Evolutionary conservation across 164 flowering plant species (phyloP).

Genomic region (Aristolochia contorta): DNA sequence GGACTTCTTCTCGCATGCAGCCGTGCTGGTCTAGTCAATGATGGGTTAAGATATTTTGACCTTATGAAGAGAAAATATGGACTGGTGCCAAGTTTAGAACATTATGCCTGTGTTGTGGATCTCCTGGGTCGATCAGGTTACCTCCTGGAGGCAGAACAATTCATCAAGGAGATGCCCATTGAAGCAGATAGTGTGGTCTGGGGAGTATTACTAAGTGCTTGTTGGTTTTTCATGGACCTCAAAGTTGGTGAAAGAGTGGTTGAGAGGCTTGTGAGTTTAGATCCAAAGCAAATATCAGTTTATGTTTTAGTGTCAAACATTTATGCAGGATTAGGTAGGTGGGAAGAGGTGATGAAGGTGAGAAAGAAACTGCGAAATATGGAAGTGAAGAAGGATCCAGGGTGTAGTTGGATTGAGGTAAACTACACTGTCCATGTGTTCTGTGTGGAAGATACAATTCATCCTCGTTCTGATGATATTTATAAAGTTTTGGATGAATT

Average conservation of each 20-base stretch:
- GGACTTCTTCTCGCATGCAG: conserved; percentile 59
- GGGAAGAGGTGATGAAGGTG: conserved; percentile 41
- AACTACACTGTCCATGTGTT: conserved; percentile 39
- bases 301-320: conserved; percentile 59
- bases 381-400: conserved; percentile 58
- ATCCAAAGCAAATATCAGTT: conserved; percentile 29
- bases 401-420: conserved; percentile 64
- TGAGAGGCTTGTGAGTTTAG: conserved; percentile 34
- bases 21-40: conserved; percentile 38
- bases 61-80: conserved; percentile 37
- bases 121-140: conserved; percentile 67
- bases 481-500: conserved; percentile 38
- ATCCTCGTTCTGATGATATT: conserved; percentile 34
- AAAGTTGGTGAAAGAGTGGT: conserved; percentile 54
- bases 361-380: conserved; percentile 15
- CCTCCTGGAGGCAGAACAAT: conserved; percentile 50
- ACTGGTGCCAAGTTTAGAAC: conserved; percentile 49
- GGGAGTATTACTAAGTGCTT: conserved; percentile 61
- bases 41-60: conserved; percentile 42
- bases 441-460: conserved; percentile 39
- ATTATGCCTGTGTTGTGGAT: conserved; percentile 66
- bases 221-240: conserved; percentile 56
- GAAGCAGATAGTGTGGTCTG: conserved; percentile 48
- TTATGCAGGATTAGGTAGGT: conserved; percentile 47
- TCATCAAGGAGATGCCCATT: conserved; percentile 45